Base-by-base conservation (phyloP, 257 asterid genomes). In the Catharanthus roseus region DNA sequence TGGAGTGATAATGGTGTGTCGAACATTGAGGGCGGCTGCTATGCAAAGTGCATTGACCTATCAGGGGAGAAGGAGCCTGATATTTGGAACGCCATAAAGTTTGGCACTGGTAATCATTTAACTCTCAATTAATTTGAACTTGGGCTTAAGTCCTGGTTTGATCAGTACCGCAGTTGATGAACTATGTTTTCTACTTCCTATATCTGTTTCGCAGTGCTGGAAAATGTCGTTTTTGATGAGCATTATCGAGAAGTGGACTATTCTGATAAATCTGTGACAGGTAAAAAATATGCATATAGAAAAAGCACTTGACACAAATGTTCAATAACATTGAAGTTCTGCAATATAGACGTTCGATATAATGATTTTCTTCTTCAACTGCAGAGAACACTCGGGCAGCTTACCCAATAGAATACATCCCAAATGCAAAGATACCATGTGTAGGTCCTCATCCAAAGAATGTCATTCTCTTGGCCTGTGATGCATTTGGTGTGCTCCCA, bases 311-410 rank as follows among this genome's bases (percentile, higher is more conserved):
- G n/a, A n/a, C n/a, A n/a, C n/a, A n/a, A n/a, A n/a, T n/a, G n/a
- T n/a, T n/a, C n/a, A n/a, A n/a, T n/a, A n/a, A n/a, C n/a, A n/a
- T n/a, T n/a, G n/a, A n/a, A n/a, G n/a, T n/a, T n/a, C n/a, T n/a
- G n/a, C n/a, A n/a, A n/a, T n/a, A n/a, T n/a, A n/a, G n/a, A n/a
- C n/a, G n/a, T n/a, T n/a, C n/a, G n/a, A n/a, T n/a, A n/a, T n/a
- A n/a, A n/a, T n/a, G n/a, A n/a, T n/a, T n/a, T n/a, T n/a, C n/a
- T n/a, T n/a, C 2, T 64, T 39, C 34, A 18, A 54, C 63, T 57
- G 73, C 90, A 92, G 98, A 92, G 70, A 92, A 92, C 84, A 92
- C 98, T 21, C 70, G 98, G 56, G 98, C 96, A 21, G 98, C 98
- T 10, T 92, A 92, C 79, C 97, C 97, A 4, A 92, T 92, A 23